phyloP scores from a whole-genome alignment of 371 early-diverging fungal species.

The Mortierella sp. region DNA sequence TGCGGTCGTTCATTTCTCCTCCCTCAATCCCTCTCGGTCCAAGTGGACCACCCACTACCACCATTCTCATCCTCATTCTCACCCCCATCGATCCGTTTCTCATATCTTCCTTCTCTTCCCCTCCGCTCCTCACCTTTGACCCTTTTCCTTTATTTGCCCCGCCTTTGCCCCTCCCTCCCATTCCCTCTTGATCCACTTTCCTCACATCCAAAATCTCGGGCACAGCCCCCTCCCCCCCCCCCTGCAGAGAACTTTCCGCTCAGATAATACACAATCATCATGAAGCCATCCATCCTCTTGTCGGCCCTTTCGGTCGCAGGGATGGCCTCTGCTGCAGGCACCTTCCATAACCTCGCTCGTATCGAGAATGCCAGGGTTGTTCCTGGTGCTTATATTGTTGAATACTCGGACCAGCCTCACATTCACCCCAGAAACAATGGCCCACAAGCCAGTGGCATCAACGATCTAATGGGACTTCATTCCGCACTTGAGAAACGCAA shows the following conservation, averaged over 20 bases:
- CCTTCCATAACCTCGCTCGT: constrained; percentile 12
- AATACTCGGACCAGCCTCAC: constrained; percentile 20
- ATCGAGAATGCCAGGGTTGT: background rate
- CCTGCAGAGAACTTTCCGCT: no score
- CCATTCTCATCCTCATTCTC: background rate
- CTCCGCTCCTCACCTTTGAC: background rate
- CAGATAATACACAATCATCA: constrained; percentile 2
- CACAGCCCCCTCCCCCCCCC: no score
- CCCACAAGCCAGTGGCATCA: background rate
- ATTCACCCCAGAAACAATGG: background rate
- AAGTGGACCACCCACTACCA: background rate
- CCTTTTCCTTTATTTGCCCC: background rate
- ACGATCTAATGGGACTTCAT: constrained; percentile 7
- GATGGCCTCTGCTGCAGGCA: constrained; percentile 40
- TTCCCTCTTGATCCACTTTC: no score
- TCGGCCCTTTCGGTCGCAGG: constrained; percentile 34
- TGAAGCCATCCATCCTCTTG: constrained; percentile 35
- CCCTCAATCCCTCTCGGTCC: background rate
- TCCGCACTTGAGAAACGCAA: constrained; percentile 8
- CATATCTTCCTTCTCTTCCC: background rate
- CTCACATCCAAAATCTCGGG: no score
- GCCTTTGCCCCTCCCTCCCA: background rate
- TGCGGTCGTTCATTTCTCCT: no score
- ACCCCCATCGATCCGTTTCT: background rate
- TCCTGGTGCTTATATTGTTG: constrained; percentile 28